Evolutionary conservation across 2,329 filamentous ascomycete species (phyloP).

Genomic region (Penicillium sp.): DNA sequence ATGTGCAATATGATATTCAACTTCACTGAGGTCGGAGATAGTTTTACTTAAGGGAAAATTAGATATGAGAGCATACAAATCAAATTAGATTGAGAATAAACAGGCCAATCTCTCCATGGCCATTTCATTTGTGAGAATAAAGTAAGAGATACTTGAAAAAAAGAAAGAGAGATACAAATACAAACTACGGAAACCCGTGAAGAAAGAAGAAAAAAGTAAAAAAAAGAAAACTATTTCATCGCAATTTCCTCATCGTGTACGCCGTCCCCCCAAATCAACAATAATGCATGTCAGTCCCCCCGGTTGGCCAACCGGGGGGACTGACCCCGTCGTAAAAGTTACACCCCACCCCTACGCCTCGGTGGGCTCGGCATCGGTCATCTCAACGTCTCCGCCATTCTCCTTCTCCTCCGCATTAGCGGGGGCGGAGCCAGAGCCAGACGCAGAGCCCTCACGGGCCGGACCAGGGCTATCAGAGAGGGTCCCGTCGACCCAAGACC

Average conservation of each 20-base stretch:
- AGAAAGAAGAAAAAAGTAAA: not conserved
- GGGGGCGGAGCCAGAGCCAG: conserved; percentile 12
- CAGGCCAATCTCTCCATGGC: not conserved
- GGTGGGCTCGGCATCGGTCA: conserved; percentile 28
- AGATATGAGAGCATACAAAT: no score
- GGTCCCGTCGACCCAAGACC: conserved; percentile 38
- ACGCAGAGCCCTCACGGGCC: conserved; percentile 8
- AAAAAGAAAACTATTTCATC: not conserved
- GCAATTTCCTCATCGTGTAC: conserved; percentile 17
- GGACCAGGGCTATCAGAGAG: conserved; percentile 13
- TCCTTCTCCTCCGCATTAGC: conserved; percentile 14
- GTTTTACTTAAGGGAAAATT: no score
- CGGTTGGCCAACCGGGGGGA: not conserved
- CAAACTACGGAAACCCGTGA: conserved; percentile 2
- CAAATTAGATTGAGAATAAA: not conserved
- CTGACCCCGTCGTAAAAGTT: conserved; percentile 3
- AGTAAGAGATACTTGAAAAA: conserved; percentile 8
- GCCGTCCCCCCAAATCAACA: not conserved
- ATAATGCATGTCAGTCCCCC: conserved; percentile 1
- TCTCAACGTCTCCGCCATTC: conserved; percentile 22
- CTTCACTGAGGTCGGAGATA: no score
- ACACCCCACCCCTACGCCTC: conserved; percentile 12
- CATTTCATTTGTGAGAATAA: conserved; percentile 5
- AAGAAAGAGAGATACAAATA: conserved; percentile 7
- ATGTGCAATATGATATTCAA: not conserved